Base-by-base conservation (phyloP, 352 stramenopile species). In the Pythium diclinum region DNA sequence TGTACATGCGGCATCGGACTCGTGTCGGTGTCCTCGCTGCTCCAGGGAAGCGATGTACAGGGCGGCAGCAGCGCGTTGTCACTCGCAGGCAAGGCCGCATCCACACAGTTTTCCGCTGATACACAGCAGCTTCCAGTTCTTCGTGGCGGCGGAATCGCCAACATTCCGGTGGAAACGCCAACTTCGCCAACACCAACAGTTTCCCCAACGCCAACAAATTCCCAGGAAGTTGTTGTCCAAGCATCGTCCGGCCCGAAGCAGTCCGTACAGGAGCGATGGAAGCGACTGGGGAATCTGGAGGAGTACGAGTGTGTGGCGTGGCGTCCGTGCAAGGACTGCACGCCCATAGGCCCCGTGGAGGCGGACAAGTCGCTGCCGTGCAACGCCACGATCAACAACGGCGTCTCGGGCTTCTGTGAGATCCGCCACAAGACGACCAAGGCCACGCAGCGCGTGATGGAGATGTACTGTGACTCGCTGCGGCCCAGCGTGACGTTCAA, bases 381-480 rank as follows among this genome's bases (percentile, higher is more conserved):
- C 74, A 36, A 69, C 63, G 21, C 74, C 19, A 32, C 72, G 14
- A 81, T 72, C 21, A 6, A 40, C 11, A 53, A 65, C 55, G 44
- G 44, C 23, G 17, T 56, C 36, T 53, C 66, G 28, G 61, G 67
- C 23, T 73, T 52, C 56, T 74, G 67, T 32, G 67, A 74, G 53
- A 51, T 74, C 25, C 47, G 34, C 11, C 67, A 74, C 57, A 63
- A 63, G 49, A 44, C 17, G 0, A 71, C 69, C 0, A 67, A 63
- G 38, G 25, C 68, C 25, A 64, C 33, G 19, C 19, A 69, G 6
- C 76, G 63, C 17, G 80, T 89, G 0, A 73, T 91, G 69, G 66
- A 73, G 32, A 85, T 87, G 75, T 75, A 87, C 69, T 91, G 82
- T 56, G 69, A 88, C 54, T 89, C 78, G 42, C 57, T 74, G 11